A percentile compares a stretch with the other conserved stretches of the same genome.
phyloP scores from a whole-genome alignment of 2,329 filamentous ascomycete species.

The Fusarium nygamai region DNA sequence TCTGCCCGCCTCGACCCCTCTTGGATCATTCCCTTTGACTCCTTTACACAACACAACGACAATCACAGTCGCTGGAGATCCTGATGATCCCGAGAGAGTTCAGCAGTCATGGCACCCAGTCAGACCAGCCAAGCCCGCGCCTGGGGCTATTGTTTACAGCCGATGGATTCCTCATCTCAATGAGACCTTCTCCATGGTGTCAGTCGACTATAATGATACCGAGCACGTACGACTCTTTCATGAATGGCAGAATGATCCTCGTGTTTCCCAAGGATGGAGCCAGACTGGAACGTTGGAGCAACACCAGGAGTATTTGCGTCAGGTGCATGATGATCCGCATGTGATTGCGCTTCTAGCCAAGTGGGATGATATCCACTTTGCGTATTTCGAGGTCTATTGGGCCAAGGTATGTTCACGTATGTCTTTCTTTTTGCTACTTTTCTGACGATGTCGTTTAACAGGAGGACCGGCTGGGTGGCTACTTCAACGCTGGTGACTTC shows the following conservation, averaged over 20 bases:
- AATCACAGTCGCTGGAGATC: constrained; percentile 51
- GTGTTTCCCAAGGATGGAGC: constrained; percentile 83
- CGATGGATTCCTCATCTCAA: constrained; percentile 80
- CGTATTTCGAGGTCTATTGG: constrained; percentile 86
- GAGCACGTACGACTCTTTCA: constrained; percentile 78
- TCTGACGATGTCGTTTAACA: constrained; percentile 36
- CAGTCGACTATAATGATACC: constrained; percentile 71
- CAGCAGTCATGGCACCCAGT: constrained; percentile 74
- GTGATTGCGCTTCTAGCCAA: constrained; percentile 74
- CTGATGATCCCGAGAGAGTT: constrained; percentile 51
- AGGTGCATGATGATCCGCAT: constrained; percentile 76
- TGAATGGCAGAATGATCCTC: constrained; percentile 84
- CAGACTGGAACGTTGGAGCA: constrained; percentile 80
- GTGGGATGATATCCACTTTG: constrained; percentile 77
- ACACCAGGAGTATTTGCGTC: constrained; percentile 76
- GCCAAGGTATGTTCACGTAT: constrained; percentile 59
- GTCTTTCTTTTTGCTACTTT: not conserved
- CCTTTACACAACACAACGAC: constrained; percentile 59
- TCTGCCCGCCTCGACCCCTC: constrained; percentile 48
- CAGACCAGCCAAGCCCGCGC: constrained; percentile 75
- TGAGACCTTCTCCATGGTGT: constrained; percentile 82
- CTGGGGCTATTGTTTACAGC: constrained; percentile 78
- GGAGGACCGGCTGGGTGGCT: constrained; percentile 66
- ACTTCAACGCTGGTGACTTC: constrained; percentile 65
- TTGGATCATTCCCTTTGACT: constrained; percentile 59